Evolutionary conservation across 2,329 filamentous ascomycete genomes (phyloP).

Genomic region (Trichoderma arundinaceum): DNA sequence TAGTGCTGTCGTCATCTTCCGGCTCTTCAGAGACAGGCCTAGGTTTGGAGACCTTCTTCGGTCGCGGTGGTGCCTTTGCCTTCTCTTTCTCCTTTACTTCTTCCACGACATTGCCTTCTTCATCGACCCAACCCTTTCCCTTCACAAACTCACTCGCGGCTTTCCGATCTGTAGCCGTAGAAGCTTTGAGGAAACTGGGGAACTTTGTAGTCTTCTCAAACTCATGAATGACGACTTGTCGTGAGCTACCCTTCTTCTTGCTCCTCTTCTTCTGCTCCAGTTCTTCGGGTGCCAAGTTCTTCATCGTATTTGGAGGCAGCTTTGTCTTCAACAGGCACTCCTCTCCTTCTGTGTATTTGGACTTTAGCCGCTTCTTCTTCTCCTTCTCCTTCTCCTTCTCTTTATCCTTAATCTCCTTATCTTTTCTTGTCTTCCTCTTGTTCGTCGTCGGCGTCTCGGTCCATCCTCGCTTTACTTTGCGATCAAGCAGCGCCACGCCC

Average conservation of each 20-base stretch:
- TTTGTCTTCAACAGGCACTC: constrained; percentile 87
- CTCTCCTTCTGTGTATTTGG: constrained; percentile 78
- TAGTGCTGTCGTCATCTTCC: constrained; percentile 47
- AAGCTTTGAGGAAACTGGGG: constrained; percentile 76
- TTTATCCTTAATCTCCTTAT: constrained; percentile 50
- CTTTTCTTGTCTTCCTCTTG: constrained; percentile 55
- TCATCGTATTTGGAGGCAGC: constrained; percentile 59
- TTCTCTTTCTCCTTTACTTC: constrained; percentile 48
- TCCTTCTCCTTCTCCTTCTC: constrained; percentile 61
- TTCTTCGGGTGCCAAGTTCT: constrained; percentile 51
- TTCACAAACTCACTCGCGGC: constrained; percentile 71
- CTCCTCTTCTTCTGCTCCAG: constrained; percentile 64
- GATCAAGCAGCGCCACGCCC: constrained; percentile 74
- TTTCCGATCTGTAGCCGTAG: constrained; percentile 43
- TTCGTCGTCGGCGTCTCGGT: constrained; percentile 67
- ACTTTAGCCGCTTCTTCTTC: constrained; percentile 66
- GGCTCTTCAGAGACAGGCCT: constrained; percentile 37
- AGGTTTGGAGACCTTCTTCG: constrained; percentile 36
- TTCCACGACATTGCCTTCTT: constrained; percentile 77
- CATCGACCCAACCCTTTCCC: constrained; percentile 87
- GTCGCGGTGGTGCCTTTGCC: constrained; percentile 25
- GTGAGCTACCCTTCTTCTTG: constrained; percentile 55
- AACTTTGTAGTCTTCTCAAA: constrained; percentile 85
- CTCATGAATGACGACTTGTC: constrained; percentile 79
- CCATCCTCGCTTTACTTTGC: constrained; percentile 90